phyloP scores from a whole-genome alignment of 2,329 filamentous ascomycete genomes.

The Pseudocercospora crystallina region DNA sequence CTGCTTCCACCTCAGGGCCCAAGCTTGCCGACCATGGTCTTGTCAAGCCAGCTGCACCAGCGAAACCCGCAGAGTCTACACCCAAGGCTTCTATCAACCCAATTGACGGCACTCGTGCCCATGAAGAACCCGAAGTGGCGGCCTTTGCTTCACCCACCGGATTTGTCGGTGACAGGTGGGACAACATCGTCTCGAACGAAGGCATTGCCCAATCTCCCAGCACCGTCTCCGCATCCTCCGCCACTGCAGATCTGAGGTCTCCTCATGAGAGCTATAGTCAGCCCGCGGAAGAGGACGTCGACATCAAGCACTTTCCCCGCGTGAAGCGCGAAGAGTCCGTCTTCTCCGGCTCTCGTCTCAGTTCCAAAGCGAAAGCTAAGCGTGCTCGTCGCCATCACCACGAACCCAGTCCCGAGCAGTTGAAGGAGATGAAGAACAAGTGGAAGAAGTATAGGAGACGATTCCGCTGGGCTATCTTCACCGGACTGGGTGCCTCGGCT shows the following conservation, averaged over 20 bases:
- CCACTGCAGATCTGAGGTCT: background rate
- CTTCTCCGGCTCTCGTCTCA: slow-evolving; percentile 43
- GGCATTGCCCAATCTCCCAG: slow-evolving; percentile 19
- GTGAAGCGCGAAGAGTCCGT: slow-evolving; percentile 49
- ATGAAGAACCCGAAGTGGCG: slow-evolving; percentile 44
- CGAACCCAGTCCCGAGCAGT: slow-evolving; percentile 6
- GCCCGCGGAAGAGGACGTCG: slow-evolving; percentile 33
- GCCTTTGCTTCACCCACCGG: slow-evolving; percentile 65
- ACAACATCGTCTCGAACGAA: slow-evolving; percentile 52
- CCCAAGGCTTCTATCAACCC: slow-evolving; percentile 51
- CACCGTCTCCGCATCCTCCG: slow-evolving; percentile 11
- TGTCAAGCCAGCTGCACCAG: slow-evolving; percentile 14
- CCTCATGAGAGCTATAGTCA: background rate
- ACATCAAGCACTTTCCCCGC: slow-evolving; percentile 45
- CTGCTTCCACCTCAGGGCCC: slow-evolving; percentile 4
- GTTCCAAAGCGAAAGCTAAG: slow-evolving; percentile 36
- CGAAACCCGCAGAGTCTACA: slow-evolving; percentile 6
- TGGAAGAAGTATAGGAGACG: slow-evolving; percentile 35
- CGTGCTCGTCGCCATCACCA: slow-evolving; percentile 7
- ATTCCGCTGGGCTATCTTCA: slow-evolving; percentile 48
- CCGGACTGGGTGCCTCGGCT: slow-evolving; percentile 56
- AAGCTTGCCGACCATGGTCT: slow-evolving; percentile 26
- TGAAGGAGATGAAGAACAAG: slow-evolving; percentile 14
- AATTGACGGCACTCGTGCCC: slow-evolving; percentile 47
- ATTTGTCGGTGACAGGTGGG: slow-evolving; percentile 48